phyloP scores from a whole-genome alignment of 73 alveolate species.

The Blepharisma japonicum region DNA sequence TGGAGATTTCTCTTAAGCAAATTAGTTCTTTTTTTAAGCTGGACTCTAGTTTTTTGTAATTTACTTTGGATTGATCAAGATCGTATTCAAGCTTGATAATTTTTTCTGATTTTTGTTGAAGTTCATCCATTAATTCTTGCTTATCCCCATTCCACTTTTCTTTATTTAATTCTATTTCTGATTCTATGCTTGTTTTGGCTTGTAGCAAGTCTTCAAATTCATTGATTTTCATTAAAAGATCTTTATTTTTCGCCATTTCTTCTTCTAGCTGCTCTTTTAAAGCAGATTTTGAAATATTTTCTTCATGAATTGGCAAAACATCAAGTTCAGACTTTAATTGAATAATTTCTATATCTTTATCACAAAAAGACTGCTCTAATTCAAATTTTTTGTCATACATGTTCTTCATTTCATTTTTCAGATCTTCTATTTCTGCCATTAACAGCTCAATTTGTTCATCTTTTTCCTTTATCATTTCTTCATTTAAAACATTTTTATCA shows the following conservation, averaged over 20 bases:
- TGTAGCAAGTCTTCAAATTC: background rate
- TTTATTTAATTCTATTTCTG: background rate
- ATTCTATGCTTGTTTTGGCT: background rate
- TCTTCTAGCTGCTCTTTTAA: background rate
- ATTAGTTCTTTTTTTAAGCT: conserved; percentile 10
- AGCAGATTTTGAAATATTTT: background rate
- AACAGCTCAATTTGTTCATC: too few relatives aligned
- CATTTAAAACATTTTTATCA: too few relatives aligned
- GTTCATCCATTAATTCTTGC: background rate
- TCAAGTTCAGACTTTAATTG: background rate
- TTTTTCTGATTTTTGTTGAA: background rate
- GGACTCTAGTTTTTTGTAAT: background rate
- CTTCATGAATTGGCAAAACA: background rate
- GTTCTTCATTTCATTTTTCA: background rate
- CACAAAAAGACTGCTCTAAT: background rate
- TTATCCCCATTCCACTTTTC: background rate
- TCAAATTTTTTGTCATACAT: background rate
- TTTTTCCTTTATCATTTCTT: too few relatives aligned
- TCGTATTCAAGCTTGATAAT: conserved; percentile 8
- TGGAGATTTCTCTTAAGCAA: background rate
- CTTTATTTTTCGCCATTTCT: background rate
- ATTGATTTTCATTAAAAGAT: background rate
- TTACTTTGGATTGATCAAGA: background rate
- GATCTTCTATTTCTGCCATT: background rate
- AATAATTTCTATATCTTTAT: conserved; percentile 9